Base-by-base conservation (phyloP, 805 yeast species). In the Candida patagonica region DNA sequence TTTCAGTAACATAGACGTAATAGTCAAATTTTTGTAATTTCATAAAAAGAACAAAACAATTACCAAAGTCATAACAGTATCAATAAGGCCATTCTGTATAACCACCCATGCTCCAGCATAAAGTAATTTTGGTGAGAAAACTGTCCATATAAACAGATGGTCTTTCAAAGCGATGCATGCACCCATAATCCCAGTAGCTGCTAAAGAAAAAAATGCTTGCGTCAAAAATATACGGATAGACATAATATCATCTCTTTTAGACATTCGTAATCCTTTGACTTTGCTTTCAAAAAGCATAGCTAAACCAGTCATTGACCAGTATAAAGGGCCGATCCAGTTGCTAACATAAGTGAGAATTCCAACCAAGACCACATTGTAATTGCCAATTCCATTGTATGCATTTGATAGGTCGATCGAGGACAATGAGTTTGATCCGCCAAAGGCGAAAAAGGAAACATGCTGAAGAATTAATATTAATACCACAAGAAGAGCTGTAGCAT, bases 91-190 rank as follows among this genome's bases (percentile, higher is more conserved):
- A 35, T 55, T 57, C 33, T 59, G 62, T 15, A 55, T 22, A 1
- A 56, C 43, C 10, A 59, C 44, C 97, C 97, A 92, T 2, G 78
- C 77, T 1, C 76, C 74, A 48, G 80, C 78, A 56, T 80, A 92
- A 26, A 94, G 69, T 4, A 92, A 58, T 53, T 88, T 89, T 1
- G 98, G 98, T 38, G 95, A 83, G 63, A 92, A 92, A 6, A 92
- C 98, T 1, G 97, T 88, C 98, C 98, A 92, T 7, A 92, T 82
- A 56, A 92, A 92, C 42, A 92, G 66, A 58, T 92, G 98, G 54
- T 79, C 82, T 49, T 95, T 68, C 49, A 88, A 68, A 16, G 73
- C 66, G 37, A 71, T 69, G 57, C 97, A 92, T 10, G 96, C 80
- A 0, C 65, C 62, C 31, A 83, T 56, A 37, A 86, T 68, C 32